Percentiles rank a stretch among this genome's conserved stretches.
Conservation (phyloP, 495 filamentous ascomycete genomes). For the Clohesyomyces aquaticus region DNA sequence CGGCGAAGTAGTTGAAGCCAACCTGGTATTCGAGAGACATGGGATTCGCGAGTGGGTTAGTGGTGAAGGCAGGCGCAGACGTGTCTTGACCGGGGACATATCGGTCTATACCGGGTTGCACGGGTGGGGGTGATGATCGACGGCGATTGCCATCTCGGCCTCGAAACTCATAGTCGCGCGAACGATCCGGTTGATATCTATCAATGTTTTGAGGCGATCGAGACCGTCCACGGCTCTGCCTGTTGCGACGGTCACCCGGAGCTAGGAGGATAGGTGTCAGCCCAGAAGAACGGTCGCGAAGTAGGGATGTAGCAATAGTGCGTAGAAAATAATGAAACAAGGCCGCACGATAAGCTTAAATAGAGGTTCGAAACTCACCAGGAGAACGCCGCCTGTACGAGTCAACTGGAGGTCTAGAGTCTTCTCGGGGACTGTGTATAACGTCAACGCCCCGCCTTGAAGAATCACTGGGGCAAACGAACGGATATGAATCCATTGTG, state of each 20-base stretch:
- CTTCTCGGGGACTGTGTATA: slow-evolving; percentile 27
- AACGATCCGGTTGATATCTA: slow-evolving; percentile 51
- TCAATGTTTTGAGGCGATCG: slow-evolving; percentile 54
- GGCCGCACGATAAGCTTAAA: background rate
- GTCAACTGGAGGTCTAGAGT: slow-evolving; percentile 32
- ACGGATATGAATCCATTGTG: slow-evolving; percentile 41
- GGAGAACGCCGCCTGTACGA: slow-evolving; percentile 45
- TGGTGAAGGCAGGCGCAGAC: slow-evolving; percentile 59
- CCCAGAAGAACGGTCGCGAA: no score
- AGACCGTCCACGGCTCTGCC: slow-evolving; percentile 56
- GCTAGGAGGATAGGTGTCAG: slow-evolving; percentile 27
- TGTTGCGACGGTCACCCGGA: slow-evolving; percentile 52
- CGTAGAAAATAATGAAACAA: background rate
- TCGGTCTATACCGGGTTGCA: slow-evolving; percentile 81
- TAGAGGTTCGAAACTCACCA: slow-evolving; percentile 32
- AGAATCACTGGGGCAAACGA: slow-evolving; percentile 15
- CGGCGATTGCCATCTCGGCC: slow-evolving; percentile 58
- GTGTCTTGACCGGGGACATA: slow-evolving; percentile 88
- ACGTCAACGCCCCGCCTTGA: background rate
- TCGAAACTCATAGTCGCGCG: slow-evolving; percentile 70
- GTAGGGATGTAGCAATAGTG: background rate
- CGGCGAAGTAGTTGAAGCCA: slow-evolving; percentile 93
- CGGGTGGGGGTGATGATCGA: slow-evolving; percentile 65
- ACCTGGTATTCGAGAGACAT: slow-evolving; percentile 87
- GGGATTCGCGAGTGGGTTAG: slow-evolving; percentile 80